These are phyloP conservation scores for Globisporangium nunn DNA, from an alignment of 352 stramenopile genomes.

Conservation along the genomic window DNA sequence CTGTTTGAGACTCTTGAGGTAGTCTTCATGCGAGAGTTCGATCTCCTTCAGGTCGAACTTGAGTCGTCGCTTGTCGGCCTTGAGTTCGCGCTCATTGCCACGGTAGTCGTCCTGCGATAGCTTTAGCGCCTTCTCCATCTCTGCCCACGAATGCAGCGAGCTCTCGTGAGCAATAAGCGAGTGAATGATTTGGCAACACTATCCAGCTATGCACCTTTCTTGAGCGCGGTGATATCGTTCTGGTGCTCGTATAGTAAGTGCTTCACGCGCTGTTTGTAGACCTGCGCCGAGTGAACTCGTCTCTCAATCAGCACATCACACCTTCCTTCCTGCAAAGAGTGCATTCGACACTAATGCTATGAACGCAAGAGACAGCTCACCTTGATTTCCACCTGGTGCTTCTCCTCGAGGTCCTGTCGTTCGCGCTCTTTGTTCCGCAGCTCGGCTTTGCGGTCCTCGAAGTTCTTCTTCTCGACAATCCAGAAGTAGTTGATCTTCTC, in stretches of 20 bases:
- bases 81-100: constrained; percentile 80
- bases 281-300: constrained; percentile 16
- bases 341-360: not conserved
- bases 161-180: not conserved
- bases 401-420: constrained; percentile 92
- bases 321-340: not conserved
- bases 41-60: constrained; percentile 91
- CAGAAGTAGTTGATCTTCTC: constrained; percentile 97
- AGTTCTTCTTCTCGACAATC: constrained; percentile 96
- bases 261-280: constrained; percentile 96
- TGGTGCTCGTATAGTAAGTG: constrained; percentile 94
- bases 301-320: not conserved
- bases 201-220: constrained; percentile 44
- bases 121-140: constrained; percentile 87
- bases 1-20: constrained; percentile 89
- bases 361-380: constrained; percentile 8
- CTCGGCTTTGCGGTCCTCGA: constrained; percentile 90
- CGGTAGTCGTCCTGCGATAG: constrained; percentile 89
- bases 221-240: constrained; percentile 87
- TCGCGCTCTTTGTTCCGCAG: constrained; percentile 93
- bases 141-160: constrained; percentile 9
- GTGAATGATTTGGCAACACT: too few species aligned
- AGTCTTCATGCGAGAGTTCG: constrained; percentile 89
- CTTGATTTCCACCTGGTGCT: constrained; percentile 95
- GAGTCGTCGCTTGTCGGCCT: constrained; percentile 82